A percentile compares a stretch with the other conserved stretches of the same genome.
These are phyloP conservation scores for Halenospora varia DNA, from an alignment of 495 filamentous ascomycete genomes.

Conservation along the genomic window DNA sequence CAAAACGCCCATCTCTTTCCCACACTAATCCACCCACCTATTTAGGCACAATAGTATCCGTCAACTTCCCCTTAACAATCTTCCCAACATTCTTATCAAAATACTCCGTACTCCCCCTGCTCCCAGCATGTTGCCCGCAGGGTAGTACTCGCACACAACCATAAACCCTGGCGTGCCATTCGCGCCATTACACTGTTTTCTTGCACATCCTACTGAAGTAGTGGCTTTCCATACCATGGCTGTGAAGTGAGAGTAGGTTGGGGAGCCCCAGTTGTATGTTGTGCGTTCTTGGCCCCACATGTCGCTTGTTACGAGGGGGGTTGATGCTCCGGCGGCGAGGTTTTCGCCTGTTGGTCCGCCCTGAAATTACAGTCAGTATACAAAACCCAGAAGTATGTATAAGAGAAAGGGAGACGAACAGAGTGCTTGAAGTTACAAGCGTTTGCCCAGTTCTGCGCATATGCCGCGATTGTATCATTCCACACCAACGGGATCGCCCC, in stretches of 20 bases:
- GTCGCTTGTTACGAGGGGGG: neutral
- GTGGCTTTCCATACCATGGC: slow-evolving; percentile 1
- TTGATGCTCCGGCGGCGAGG: neutral
- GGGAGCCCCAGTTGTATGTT: neutral
- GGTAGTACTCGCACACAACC: neutral
- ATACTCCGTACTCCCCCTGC: neutral
- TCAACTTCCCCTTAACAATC: neutral
- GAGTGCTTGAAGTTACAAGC: neutral
- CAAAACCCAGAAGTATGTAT: no score
- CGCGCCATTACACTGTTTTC: neutral
- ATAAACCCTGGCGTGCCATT: neutral
- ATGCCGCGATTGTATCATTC: neutral
- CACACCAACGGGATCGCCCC: neutral
- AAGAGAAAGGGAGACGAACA: neutral
- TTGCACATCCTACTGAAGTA: neutral
- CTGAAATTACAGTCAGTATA: no score
- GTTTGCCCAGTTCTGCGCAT: neutral
- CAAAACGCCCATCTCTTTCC: no score
- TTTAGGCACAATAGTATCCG: neutral
- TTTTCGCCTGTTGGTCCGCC: neutral
- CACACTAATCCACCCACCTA: no score
- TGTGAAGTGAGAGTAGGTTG: neutral
- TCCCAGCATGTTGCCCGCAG: neutral
- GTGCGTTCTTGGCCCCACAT: neutral
- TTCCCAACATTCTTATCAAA: neutral